phyloP scores from a whole-genome alignment of 2,329 filamentous ascomycete genomes.

The Stemphylium lycopersici region DNA sequence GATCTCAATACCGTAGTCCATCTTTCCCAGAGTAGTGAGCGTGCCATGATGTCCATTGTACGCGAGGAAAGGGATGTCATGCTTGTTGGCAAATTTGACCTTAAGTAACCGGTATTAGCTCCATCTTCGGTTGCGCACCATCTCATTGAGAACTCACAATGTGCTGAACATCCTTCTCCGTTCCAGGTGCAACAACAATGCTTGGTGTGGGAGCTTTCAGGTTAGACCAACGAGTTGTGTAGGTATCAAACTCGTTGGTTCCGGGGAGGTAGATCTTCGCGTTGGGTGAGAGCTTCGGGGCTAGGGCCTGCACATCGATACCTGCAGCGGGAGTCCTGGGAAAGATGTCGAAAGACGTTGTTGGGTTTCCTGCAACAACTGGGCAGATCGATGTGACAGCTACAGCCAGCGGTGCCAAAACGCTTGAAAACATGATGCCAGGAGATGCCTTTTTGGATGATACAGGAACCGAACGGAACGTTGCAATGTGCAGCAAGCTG shows the following conservation, averaged over 20 bases:
- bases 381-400: neutral
- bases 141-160: no score
- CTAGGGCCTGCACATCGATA: constrained; percentile 24
- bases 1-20: constrained; percentile 60
- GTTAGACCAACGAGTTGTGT: constrained; percentile 23
- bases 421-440: neutral
- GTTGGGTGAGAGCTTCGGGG: constrained; percentile 19
- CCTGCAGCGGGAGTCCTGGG: constrained; percentile 17
- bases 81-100: constrained; percentile 57
- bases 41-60: constrained; percentile 61
- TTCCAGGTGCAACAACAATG: constrained; percentile 25
- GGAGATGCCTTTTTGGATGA: no score
- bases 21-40: constrained; percentile 56
- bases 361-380: neutral
- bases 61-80: constrained; percentile 59
- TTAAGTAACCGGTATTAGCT: no score
- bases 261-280: constrained; percentile 26
- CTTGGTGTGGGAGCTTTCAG: constrained; percentile 26
- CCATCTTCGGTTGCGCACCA: no score
- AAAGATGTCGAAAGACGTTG: neutral
- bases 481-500: no score
- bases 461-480: no score
- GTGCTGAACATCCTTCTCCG: constrained; percentile 26
- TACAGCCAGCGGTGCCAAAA: neutral
- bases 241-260: constrained; percentile 16